Conservation (phyloP, 805 yeast species). For the Candida broadrunensis region DNA sequence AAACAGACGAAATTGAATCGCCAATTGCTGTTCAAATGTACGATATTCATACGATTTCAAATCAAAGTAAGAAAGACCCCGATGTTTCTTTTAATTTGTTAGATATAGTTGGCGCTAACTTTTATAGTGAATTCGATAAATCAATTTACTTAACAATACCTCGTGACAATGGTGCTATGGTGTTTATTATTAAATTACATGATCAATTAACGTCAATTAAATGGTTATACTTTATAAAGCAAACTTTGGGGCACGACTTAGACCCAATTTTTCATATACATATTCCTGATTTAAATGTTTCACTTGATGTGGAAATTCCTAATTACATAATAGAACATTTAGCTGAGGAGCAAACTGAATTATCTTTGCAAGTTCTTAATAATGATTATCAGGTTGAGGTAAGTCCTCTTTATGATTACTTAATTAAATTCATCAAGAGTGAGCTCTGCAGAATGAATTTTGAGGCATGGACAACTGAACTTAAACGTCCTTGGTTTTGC, state of each 20-base stretch:
- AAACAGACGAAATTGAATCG: conserved; percentile 46
- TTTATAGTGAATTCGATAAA: conserved; percentile 70
- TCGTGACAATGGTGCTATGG: conserved; percentile 15
- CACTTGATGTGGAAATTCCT: conserved; percentile 49
- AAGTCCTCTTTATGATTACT: conserved; percentile 30
- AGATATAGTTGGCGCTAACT: conserved; percentile 31
- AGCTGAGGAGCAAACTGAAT: conserved; percentile 1
- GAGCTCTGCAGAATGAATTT: conserved; percentile 17
- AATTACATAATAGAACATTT: conserved; percentile 21
- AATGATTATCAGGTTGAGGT: conserved; percentile 22
- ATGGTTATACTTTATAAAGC: conserved; percentile 62
- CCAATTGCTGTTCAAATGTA: conserved; percentile 68
- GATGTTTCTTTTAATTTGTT: conserved; percentile 16
- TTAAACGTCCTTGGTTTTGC: conserved; percentile 43
- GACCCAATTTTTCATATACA: conserved; percentile 27
- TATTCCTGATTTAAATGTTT: conserved; percentile 45
- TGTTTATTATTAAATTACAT: conserved; percentile 57
- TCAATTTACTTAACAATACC: conserved; percentile 52
- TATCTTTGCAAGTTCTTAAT: conserved; percentile 8
- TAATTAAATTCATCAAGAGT: conserved; percentile 34
- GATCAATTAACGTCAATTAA: conserved; percentile 51
- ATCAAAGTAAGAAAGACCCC: conserved; percentile 17
- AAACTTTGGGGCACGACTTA: conserved; percentile 37
- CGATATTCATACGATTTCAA: conserved; percentile 31
- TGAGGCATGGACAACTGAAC: conserved; percentile 7